These are phyloP conservation scores for Cymbopogon citratus DNA, from an alignment of 176 grass and related monocot species.

Conservation along the genomic window DNA sequence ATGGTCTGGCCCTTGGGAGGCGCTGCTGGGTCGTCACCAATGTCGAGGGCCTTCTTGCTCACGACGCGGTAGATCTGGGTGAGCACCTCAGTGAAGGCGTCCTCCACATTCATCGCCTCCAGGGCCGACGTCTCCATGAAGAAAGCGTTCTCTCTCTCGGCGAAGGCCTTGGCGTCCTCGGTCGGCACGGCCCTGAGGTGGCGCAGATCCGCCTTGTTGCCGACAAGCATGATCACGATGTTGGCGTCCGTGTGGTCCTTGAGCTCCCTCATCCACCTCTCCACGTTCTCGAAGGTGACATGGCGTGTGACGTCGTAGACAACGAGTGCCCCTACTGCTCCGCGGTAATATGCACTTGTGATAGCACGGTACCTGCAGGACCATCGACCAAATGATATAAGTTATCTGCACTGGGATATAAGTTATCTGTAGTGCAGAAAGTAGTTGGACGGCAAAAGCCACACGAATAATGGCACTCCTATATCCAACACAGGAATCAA, in stretches of 20 bases:
- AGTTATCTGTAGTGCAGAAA: not conserved
- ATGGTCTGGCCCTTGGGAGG: slow-evolving; percentile 50
- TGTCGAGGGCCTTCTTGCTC: slow-evolving; percentile 60
- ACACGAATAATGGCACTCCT: not conserved
- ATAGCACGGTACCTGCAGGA: slow-evolving; percentile 55
- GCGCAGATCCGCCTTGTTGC: slow-evolving; percentile 62
- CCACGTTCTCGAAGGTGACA: slow-evolving; percentile 66
- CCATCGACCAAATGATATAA: not conserved
- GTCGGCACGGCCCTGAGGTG: slow-evolving; percentile 44
- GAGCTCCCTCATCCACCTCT: slow-evolving; percentile 68
- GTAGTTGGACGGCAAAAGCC: not conserved
- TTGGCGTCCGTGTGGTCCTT: slow-evolving; percentile 55
- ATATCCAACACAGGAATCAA: not conserved
- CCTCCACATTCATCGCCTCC: slow-evolving; percentile 51
- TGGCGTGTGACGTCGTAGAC: slow-evolving; percentile 56
- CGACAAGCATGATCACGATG: slow-evolving; percentile 71
- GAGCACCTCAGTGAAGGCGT: slow-evolving; percentile 59
- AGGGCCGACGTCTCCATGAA: slow-evolving; percentile 71
- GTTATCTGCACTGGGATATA: not conserved
- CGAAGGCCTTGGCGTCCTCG: slow-evolving; percentile 49
- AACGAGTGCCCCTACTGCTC: slow-evolving; percentile 46
- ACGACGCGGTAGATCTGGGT: slow-evolving; percentile 53
- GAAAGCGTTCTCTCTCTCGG: slow-evolving; percentile 47
- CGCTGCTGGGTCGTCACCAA: slow-evolving; percentile 32
- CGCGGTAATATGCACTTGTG: slow-evolving; percentile 64